A percentile compares a stretch with the other conserved stretches of the same genome.
Conservation (phyloP, 257 asterid species). For the Jaltomata sinuosa region DNA sequence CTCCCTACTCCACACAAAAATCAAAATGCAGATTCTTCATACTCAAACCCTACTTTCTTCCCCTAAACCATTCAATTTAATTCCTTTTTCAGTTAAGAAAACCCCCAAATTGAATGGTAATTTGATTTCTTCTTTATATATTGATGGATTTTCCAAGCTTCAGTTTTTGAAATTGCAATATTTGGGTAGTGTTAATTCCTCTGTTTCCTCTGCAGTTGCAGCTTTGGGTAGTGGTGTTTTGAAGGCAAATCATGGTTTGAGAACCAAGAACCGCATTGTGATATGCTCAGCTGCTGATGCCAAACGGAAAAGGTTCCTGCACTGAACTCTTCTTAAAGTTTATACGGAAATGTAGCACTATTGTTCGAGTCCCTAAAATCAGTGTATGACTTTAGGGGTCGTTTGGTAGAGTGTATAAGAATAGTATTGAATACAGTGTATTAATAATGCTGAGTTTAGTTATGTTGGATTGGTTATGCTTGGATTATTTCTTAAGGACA, state of each 20-base stretch:
- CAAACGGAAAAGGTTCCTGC: neutral
- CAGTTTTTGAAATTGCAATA: neutral
- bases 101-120: conserved; percentile 24
- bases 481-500: too few relatives aligned
- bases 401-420: too few relatives aligned
- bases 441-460: too few relatives aligned
- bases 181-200: neutral
- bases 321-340: neutral
- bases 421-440: too few relatives aligned
- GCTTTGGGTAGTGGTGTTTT: neutral
- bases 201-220: neutral
- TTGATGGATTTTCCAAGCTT: neutral
- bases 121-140: neutral
- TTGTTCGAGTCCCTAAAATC: neutral
- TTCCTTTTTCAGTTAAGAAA: neutral
- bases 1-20: neutral
- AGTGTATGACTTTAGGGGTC: neutral
- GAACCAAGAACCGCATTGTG: neutral
- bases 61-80: conserved; percentile 4
- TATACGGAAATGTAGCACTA: neutral
- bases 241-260: neutral
- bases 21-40: conserved; percentile 22
- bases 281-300: neutral
- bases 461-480: too few relatives aligned
- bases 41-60: conserved; percentile 25